Conservation (phyloP, 768 basidiomycete genomes). For the Tricholomella constricta region DNA sequence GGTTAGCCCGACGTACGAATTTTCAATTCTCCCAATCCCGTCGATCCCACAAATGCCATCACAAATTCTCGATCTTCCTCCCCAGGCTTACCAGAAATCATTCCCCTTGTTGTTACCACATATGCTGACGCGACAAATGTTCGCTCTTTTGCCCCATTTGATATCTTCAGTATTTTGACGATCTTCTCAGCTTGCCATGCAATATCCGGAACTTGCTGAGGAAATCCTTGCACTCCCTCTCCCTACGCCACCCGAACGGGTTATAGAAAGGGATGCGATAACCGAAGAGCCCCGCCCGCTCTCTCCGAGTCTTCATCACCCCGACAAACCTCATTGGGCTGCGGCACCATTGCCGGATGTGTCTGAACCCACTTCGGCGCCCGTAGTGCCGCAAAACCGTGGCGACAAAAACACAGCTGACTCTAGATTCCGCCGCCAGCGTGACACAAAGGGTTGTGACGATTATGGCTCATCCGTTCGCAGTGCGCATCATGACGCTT, state of each 20-base stretch:
- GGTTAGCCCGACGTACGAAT: not conserved
- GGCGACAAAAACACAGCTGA: not conserved
- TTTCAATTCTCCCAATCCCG: not conserved
- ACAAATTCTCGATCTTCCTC: not conserved
- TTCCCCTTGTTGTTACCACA: constrained; percentile 27
- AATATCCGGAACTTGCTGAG: constrained; percentile 34
- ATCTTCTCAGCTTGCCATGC: constrained; percentile 31
- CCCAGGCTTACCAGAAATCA: not conserved
- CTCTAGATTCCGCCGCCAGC: constrained; percentile 2
- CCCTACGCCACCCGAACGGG: constrained; percentile 7
- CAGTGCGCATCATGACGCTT: not conserved
- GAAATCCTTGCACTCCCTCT: constrained; percentile 35
- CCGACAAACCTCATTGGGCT: constrained; percentile 17
- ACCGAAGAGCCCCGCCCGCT: not conserved
- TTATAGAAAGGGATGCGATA: not conserved
- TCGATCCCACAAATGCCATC: not conserved
- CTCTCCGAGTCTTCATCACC: constrained; percentile 10
- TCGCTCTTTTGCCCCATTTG: constrained; percentile 10
- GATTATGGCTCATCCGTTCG: not conserved
- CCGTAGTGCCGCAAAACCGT: not conserved
- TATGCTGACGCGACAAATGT: constrained; percentile 45
- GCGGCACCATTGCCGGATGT: constrained; percentile 6
- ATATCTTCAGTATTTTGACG: not conserved
- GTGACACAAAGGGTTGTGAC: not conserved
- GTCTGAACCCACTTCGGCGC: not conserved